These are phyloP conservation scores for Yarrowia sp. DNA, from an alignment of 805 yeast species.

Conservation along the genomic window DNA sequence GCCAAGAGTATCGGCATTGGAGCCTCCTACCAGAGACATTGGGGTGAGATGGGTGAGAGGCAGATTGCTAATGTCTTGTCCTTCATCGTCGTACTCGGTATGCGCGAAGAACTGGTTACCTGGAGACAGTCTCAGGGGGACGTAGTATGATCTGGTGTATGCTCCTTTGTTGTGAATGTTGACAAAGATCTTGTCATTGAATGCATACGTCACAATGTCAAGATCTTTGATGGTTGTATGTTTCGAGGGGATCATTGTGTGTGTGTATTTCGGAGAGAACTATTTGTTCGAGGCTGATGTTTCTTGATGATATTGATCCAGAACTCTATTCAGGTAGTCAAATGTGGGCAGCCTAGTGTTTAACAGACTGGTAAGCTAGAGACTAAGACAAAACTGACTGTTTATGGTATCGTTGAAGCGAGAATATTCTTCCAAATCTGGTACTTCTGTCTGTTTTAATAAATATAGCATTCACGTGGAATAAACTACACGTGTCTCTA, in stretches of 20 bases:
- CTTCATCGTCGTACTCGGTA: slow-evolving; percentile 14
- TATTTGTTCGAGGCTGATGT: neutral
- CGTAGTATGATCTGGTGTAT: slow-evolving; percentile 33
- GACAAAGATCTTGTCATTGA: slow-evolving; percentile 36
- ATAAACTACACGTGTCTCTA: neutral
- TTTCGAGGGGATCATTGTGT: slow-evolving; percentile 14
- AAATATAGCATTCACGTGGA: too few relatives aligned
- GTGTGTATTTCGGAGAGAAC: neutral
- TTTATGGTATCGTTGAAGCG: neutral
- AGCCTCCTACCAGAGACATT: slow-evolving; percentile 31
- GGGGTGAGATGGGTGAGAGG: slow-evolving; percentile 34
- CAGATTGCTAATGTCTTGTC: slow-evolving; percentile 17
- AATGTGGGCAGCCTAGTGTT: neutral
- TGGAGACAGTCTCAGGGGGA: slow-evolving; percentile 28
- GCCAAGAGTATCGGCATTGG: slow-evolving; percentile 24
- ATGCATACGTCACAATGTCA: slow-evolving; percentile 35
- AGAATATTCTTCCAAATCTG: neutral
- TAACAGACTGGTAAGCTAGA: too few relatives aligned
- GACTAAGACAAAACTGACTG: neutral
- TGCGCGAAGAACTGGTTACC: slow-evolving; percentile 23
- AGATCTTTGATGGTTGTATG: slow-evolving; percentile 30
- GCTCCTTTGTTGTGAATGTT: slow-evolving; percentile 36
- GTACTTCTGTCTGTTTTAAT: neutral
- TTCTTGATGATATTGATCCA: neutral
- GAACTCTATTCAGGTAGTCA: neutral